Conservation (phyloP, 805 yeast genomes). For the Ogataea zsoltii region DNA sequence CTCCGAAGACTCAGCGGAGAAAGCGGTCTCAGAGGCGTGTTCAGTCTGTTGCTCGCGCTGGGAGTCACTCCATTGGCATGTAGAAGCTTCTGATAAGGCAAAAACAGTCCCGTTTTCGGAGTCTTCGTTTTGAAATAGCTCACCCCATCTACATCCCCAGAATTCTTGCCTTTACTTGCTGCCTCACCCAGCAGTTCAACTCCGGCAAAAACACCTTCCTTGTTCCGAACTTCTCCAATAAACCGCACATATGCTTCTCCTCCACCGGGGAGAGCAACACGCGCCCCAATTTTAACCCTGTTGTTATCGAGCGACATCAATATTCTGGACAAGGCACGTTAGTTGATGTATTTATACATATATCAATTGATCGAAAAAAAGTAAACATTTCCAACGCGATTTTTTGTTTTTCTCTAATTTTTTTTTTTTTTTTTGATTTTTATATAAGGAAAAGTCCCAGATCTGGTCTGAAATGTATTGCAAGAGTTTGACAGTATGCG, state of each 20-base stretch:
- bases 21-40: constrained; percentile 14
- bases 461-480: too few relatives aligned
- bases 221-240: constrained; percentile 72
- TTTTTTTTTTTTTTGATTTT: too few relatives aligned
- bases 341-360: too few relatives aligned
- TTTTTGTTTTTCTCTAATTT: too few relatives aligned
- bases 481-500: too few relatives aligned
- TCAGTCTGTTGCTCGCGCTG: background rate
- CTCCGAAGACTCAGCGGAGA: constrained; percentile 7
- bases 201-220: constrained; percentile 81
- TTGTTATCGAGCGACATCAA: background rate
- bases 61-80: constrained; percentile 19
- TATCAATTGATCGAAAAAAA: background rate
- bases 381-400: constrained; percentile 6
- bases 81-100: constrained; percentile 51
- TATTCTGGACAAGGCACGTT: too few relatives aligned
- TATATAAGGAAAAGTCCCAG: too few relatives aligned
- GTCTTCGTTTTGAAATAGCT: constrained; percentile 64
- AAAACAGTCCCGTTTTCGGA: constrained; percentile 75
- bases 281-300: constrained; percentile 18
- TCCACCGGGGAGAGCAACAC: constrained; percentile 57
- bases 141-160: constrained; percentile 76
- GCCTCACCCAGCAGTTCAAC: constrained; percentile 75
- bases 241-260: constrained; percentile 68
- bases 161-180: constrained; percentile 71